phyloP scores from a whole-genome alignment of 2,329 filamentous ascomycete species.

The Beauveria sp. region DNA sequence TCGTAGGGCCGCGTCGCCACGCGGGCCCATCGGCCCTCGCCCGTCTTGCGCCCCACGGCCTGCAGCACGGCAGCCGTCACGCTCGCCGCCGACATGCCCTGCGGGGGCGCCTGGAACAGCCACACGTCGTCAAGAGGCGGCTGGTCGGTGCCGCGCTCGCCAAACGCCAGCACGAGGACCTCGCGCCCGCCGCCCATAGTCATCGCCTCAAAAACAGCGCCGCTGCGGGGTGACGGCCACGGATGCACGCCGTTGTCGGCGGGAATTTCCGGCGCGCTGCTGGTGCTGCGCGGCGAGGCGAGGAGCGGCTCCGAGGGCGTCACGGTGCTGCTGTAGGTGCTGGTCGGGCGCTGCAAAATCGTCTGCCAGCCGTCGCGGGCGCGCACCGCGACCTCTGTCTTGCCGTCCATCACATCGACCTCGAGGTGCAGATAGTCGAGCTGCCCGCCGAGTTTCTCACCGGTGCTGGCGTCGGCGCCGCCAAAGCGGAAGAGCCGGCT shows the following conservation, averaged over 20 bases:
- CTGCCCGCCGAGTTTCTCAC: constrained; percentile 59
- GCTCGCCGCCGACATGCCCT: constrained; percentile 46
- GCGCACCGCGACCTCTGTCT: constrained; percentile 42
- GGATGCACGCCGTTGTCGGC: constrained; percentile 21
- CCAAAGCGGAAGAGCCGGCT: constrained; percentile 70
- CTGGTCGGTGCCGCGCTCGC: constrained; percentile 45
- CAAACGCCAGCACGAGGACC: constrained; percentile 55
- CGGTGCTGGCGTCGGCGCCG: constrained; percentile 67
- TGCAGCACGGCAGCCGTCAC: constrained; percentile 48
- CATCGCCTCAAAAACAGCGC: constrained; percentile 46
- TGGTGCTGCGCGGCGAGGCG: constrained; percentile 12
- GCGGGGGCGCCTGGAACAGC: constrained; percentile 53
- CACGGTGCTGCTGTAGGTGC: constrained; percentile 6
- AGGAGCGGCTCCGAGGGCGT: background rate
- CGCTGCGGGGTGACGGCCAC: constrained; percentile 48
- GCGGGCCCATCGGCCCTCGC: constrained; percentile 51
- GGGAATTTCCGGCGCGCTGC: constrained; percentile 28
- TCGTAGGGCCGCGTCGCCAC: constrained; percentile 42
- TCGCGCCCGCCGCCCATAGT: constrained; percentile 51
- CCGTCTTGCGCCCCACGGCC: constrained; percentile 43
- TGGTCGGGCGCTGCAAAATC: constrained; percentile 28
- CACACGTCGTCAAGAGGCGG: constrained; percentile 57
- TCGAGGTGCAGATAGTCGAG: constrained; percentile 58
- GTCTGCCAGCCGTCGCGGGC: constrained; percentile 49
- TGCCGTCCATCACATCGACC: constrained; percentile 48